phyloP scores from a whole-genome alignment of 352 stramenopile species.

The Aphanomyces stellatus region DNA sequence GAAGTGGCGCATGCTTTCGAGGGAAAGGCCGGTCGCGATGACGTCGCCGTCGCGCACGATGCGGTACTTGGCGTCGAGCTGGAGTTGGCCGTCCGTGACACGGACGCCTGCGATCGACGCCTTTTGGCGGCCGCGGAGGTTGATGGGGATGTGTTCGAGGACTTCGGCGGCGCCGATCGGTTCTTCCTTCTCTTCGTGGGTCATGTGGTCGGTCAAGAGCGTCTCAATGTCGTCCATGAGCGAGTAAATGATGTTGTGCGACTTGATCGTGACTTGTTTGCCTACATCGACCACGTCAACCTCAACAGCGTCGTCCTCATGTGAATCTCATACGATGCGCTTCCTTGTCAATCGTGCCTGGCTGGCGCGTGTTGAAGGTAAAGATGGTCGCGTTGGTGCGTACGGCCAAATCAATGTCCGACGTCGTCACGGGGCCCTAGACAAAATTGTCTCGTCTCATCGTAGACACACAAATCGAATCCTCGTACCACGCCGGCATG shows the following conservation, averaged over 20 bases:
- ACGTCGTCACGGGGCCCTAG: conserved; percentile 62
- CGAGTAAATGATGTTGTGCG: conserved; percentile 82
- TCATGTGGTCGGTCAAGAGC: conserved; percentile 57
- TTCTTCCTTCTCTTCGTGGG: conserved; percentile 49
- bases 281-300: conserved; percentile 26
- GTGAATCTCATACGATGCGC: conserved; percentile 22
- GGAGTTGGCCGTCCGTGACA: conserved; percentile 91
- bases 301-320: neutral
- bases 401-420: conserved; percentile 76
- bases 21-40: conserved; percentile 74
- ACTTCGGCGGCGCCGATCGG: conserved; percentile 69
- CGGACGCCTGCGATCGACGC: conserved; percentile 94
- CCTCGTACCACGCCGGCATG: conserved; percentile 44
- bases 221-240: conserved; percentile 84
- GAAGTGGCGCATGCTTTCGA: conserved; percentile 84
- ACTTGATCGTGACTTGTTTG: conserved; percentile 59
- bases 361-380: conserved; percentile 83
- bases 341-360: conserved; percentile 62
- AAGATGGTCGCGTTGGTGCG: conserved; percentile 77
- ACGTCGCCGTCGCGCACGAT: conserved; percentile 88
- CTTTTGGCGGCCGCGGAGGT: conserved; percentile 65
- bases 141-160: conserved; percentile 80
- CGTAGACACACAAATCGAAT: neutral
- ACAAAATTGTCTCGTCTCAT: neutral
- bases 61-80: conserved; percentile 76